These are phyloP conservation scores for Toxicodendron radicans DNA, from an alignment of 345 rosid genomes.

Conservation along the genomic window DNA sequence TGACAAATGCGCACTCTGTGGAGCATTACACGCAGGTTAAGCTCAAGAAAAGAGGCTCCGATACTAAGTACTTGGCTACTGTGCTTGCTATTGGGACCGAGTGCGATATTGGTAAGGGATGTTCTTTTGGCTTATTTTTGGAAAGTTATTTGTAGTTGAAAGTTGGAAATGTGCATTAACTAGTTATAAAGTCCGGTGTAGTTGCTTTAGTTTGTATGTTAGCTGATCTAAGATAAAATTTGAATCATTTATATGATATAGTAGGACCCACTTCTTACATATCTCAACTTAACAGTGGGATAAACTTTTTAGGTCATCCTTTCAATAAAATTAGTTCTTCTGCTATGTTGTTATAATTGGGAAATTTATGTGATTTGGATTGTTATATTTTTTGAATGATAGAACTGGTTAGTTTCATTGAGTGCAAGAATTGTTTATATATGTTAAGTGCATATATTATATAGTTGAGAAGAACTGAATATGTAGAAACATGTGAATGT, in stretches of 20 bases:
- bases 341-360: neutral
- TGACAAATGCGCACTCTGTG: conserved; percentile 67
- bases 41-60: conserved; percentile 65
- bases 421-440: neutral
- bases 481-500: neutral
- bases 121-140: neutral
- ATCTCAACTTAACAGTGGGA: neutral
- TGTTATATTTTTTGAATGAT: neutral
- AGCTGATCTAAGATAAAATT: neutral
- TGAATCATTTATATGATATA: neutral
- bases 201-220: too few relatives aligned
- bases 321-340: neutral
- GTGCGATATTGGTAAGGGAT: conserved; percentile 59
- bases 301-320: neutral
- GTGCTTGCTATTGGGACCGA: conserved; percentile 72
- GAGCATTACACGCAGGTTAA: conserved; percentile 69
- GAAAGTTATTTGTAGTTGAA: neutral
- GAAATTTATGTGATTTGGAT: neutral
- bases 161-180: neutral
- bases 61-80: conserved; percentile 66
- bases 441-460: neutral
- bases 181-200: neutral
- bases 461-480: neutral
- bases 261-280: neutral
- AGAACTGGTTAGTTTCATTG: neutral